Evolutionary conservation across 148 eudicot species (phyloP).

Genomic region (Drosera capensis): DNA sequence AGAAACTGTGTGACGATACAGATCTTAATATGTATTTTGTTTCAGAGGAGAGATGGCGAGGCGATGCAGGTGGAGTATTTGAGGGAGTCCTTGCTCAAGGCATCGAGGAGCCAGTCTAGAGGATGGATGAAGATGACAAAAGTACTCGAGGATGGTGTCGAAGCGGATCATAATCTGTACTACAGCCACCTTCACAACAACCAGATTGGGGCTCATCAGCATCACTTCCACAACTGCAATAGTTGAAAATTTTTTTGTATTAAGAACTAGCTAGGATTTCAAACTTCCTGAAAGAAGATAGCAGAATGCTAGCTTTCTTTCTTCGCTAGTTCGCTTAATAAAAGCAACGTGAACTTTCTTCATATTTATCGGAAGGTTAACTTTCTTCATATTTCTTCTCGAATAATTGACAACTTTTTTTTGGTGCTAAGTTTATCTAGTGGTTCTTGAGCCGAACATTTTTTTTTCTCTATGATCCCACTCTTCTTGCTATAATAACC

Average conservation of each 20-base stretch:
- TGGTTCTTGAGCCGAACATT: no score
- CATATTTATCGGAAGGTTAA: no score
- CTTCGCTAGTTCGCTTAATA: not conserved
- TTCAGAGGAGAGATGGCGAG: slow-evolving; percentile 59
- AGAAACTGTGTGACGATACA: no score
- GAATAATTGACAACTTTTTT: no score
- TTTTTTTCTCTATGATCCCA: no score
- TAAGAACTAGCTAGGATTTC: not conserved
- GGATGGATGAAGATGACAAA: slow-evolving; percentile 34
- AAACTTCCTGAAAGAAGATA: not conserved
- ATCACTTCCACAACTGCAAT: slow-evolving; percentile 25
- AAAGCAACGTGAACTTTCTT: no score
- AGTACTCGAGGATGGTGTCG: slow-evolving; percentile 15
- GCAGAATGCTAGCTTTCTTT: not conserved
- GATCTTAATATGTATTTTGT: no score
- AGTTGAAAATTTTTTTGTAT: not conserved
- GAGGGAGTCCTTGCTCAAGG: slow-evolving; percentile 66
- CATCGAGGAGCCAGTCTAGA: slow-evolving; percentile 39
- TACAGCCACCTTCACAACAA: slow-evolving; percentile 19
- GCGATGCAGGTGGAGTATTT: slow-evolving; percentile 62
- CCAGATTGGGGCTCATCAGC: slow-evolving; percentile 25
- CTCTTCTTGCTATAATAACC: no score
- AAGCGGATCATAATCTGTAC: slow-evolving; percentile 8
- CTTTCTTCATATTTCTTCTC: not conserved
- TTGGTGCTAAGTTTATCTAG: no score